Evolutionary conservation across 1,139 yeast genomes (phyloP), one percentile per base, ranked within the genome.

Genomic region (Geotrichum fermentans): DNA sequence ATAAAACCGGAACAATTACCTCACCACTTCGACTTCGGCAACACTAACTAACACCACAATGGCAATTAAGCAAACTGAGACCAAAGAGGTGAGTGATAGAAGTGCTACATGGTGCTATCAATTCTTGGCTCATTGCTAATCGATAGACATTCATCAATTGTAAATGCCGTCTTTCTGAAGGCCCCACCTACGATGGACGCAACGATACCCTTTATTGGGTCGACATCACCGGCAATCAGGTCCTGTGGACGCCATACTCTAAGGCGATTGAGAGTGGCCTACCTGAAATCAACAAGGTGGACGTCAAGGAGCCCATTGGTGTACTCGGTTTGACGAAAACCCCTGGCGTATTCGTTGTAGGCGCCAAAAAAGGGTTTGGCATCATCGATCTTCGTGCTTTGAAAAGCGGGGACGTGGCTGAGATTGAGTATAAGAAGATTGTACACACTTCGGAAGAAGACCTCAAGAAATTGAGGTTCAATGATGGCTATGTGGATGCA

Each of bases 401-500:
- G 18, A 41, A 53, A 34, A 42, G 50, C 4, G 61, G 58, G 2
- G 62, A 58, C 16, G 22, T 18, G 17, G 56, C 55, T 3, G 46
- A 49, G 16, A 43, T 58, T 13, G 51, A 56, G 14, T 55, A 51
- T 34, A 29, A 55, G 18, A 49, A 51, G 35, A 36, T 49, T 21
- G 51, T 56, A 7, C 56, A 58, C 41, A 52, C 48, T 13, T 3
- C 24, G 1, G 32, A 32, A 4, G 42, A 44, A 16, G 24, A 40
- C 2, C 28, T 29, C 13, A 13, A 37, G 17, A 7, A 36, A 11
- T 28, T 59, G 52, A 56, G 69, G 32, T 62, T 66, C 56, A 66
- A 66, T 45, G 70, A 66, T 45, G 70, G 70, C 1, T 48, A 52
- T 10, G 64, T 69, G 6, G 72, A 68, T 50, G 64, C 70, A 20